Evolutionary conservation across 2,329 filamentous ascomycete species (phyloP).

Genomic region (Aspergillus sp.): DNA sequence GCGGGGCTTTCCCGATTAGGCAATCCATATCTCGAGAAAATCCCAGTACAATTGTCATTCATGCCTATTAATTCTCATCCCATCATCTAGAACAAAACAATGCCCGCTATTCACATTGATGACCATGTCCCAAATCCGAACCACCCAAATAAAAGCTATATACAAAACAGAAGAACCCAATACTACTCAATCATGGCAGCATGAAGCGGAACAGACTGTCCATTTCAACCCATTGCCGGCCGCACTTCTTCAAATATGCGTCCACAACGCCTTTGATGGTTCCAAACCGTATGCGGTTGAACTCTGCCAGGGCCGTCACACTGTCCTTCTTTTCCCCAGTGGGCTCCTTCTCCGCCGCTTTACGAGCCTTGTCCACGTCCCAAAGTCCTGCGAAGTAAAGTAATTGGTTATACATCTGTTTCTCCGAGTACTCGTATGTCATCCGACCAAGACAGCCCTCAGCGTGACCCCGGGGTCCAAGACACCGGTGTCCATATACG

Average conservation of each 20-base stretch:
- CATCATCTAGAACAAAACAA: slow-evolving; percentile 15
- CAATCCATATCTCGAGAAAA: not conserved
- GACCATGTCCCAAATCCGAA: slow-evolving; percentile 10
- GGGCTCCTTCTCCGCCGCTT: slow-evolving; percentile 52
- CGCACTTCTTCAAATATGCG: slow-evolving; percentile 83
- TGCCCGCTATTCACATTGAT: slow-evolving; percentile 14
- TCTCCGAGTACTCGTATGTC: slow-evolving; percentile 84
- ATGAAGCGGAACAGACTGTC: slow-evolving; percentile 72
- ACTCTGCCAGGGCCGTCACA: slow-evolving; percentile 71
- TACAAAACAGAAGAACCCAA: slow-evolving; percentile 27
- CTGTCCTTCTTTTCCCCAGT: slow-evolving; percentile 62
- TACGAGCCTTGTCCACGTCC: slow-evolving; percentile 80
- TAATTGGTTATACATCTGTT: slow-evolving; percentile 91
- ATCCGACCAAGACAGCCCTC: slow-evolving; percentile 84
- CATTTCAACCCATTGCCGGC: slow-evolving; percentile 92
- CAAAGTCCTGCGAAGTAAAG: slow-evolving; percentile 83
- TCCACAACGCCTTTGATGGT: slow-evolving; percentile 78
- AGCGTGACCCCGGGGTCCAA: slow-evolving; percentile 82
- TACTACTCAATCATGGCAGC: slow-evolving; percentile 42
- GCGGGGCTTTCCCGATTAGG: slow-evolving; percentile 6
- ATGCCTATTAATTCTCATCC: slow-evolving; percentile 11
- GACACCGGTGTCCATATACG: slow-evolving; percentile 86
- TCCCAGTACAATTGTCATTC: slow-evolving; percentile 11
- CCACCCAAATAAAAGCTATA: slow-evolving; percentile 17
- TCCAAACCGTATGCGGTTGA: slow-evolving; percentile 77